These are phyloP conservation scores for Bipolaris oryzae DNA, from an alignment of 2,329 filamentous ascomycete species.

Conservation along the genomic window DNA sequence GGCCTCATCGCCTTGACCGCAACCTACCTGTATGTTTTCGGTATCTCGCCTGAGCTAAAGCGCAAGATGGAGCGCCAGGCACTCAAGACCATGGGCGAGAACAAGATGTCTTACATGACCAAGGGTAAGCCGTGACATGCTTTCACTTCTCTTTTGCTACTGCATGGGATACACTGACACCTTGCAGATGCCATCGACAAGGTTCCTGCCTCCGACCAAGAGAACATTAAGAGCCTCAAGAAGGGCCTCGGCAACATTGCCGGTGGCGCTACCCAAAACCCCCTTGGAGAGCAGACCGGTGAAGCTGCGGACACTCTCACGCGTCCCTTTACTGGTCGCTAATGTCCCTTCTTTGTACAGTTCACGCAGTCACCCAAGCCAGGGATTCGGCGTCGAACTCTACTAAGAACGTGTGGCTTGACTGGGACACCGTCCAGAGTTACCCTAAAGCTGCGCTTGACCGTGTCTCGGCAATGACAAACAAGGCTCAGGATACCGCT, in stretches of 20 bases:
- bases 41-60: conserved; percentile 55
- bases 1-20: conserved; percentile 39
- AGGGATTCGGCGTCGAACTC: conserved; percentile 30
- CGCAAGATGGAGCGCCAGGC: conserved; percentile 54
- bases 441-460: conserved; percentile 26
- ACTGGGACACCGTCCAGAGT: conserved; percentile 19
- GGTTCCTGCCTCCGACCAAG: conserved; percentile 47
- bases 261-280: conserved; percentile 45
- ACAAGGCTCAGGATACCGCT: conserved; percentile 15
- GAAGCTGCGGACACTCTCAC: conserved; percentile 46
- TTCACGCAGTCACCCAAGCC: conserved; percentile 31
- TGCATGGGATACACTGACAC: conserved; percentile 12
- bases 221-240: conserved; percentile 47
- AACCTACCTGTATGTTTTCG: conserved; percentile 55
- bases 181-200: conserved; percentile 47
- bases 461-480: conserved; percentile 27
- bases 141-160: neutral
- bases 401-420: conserved; percentile 19
- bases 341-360: conserved; percentile 30
- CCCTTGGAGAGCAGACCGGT: conserved; percentile 46
- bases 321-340: conserved; percentile 47
- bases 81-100: conserved; percentile 59
- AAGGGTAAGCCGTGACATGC: conserved; percentile 37
- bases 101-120: conserved; percentile 53
- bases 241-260: conserved; percentile 44